Conservation (phyloP, 108 stramenopile species). For the Cyclotella choctawhatcheeana region DNA sequence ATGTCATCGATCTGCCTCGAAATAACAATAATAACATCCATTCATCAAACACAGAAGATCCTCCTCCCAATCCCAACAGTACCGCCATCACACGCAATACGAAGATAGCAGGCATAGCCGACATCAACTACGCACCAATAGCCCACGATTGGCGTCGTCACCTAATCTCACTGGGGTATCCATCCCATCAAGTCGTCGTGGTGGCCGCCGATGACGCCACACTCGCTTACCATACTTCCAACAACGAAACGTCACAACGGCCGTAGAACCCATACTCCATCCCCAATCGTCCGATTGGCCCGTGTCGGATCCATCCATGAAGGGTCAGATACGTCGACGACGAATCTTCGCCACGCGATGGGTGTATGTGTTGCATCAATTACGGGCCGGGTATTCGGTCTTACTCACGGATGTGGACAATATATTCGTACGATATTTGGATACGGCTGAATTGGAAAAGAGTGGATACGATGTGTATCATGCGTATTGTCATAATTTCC, state of each 20-base stretch:
- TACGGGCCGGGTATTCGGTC: slow-evolving; percentile 12
- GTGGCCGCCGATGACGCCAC: slow-evolving; percentile 25
- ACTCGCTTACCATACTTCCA: slow-evolving; percentile 5
- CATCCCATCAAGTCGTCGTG: slow-evolving; percentile 7
- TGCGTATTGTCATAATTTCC: slow-evolving; percentile 21
- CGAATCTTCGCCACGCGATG: slow-evolving; percentile 20
- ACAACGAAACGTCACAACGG: background rate
- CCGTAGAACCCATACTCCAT: slow-evolving; percentile 20
- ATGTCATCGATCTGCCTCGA: no score
- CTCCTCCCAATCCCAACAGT: background rate
- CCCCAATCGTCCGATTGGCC: slow-evolving; percentile 18
- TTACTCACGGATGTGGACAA: slow-evolving; percentile 31
- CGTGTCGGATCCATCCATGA: slow-evolving; percentile 2
- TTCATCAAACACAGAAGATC: no score
- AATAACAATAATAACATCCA: no score
- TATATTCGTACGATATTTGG: slow-evolving; percentile 27
- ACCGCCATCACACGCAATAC: background rate
- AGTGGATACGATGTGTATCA: slow-evolving; percentile 24
- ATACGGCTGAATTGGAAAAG: slow-evolving; percentile 5
- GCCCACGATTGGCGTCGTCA: slow-evolving; percentile 11
- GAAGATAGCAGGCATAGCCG: slow-evolving; percentile 22
- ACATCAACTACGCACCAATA: slow-evolving; percentile 23
- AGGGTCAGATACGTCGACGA: background rate
- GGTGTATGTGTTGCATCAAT: slow-evolving; percentile 17
- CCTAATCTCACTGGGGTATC: slow-evolving; percentile 10